Evolutionary conservation across 164 flowering plant genomes (phyloP), one percentile per base, ranked within the genome.

Genomic region (Piper longum): DNA sequence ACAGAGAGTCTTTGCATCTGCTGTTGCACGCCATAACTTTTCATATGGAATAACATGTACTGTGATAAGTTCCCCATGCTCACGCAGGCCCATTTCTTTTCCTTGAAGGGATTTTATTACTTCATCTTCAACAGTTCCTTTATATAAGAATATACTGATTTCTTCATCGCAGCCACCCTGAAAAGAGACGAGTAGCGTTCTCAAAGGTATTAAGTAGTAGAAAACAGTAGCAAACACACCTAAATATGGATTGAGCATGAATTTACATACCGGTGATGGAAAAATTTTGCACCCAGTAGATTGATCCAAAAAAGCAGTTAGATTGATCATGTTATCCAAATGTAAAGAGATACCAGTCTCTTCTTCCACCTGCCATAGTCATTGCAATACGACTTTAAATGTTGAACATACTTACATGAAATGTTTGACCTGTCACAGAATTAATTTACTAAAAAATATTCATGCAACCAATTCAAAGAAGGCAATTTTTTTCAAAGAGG

Each of bases 81-180:
- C 98, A 0, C 81, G 80, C 52, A 92, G 90, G 57, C 98, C 98
- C n/a, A 83, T 81, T 78, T 85, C 79, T 72, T 82, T 89, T 41
- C 96, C 98, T 54, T 85, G 97, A 62, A 89, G 79, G 59, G 84
- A 71, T 51, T 60, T 62, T 39, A 89, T 85, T 9, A 70, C 71
- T 56, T 79, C 87, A 59, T 72, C 76, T 41, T 71, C 76, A 14
- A 83, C 96, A 36, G 42, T 13, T 14, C 88, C 86, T 81, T 77
- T 70, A 74, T 85, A 89, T 56, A 89, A 71, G 65, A 89, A 89
- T 48, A 92, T 56, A 60, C 86, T 70, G 48, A 92, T 62, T 59
- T 81, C 96, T 74, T 89, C 98, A 71, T 92, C 98, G 43, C 96
- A 87, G 7, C 98, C 98, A 72, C 98, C 98, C 98, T 92, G 68